Base-by-base conservation (phyloP, 1,284 basidiomycete species). In the Caloboletus firmus region DNA sequence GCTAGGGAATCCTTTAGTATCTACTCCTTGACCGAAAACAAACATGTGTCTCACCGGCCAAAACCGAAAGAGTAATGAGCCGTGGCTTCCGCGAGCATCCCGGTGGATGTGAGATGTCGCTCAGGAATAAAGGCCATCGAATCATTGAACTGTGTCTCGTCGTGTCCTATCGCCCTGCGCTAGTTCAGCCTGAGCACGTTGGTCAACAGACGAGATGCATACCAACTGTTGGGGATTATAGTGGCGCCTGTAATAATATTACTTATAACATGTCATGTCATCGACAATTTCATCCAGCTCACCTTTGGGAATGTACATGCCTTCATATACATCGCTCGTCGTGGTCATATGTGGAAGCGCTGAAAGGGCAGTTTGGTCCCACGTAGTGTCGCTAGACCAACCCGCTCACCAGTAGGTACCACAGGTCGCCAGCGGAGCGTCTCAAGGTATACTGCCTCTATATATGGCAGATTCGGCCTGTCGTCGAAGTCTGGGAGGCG, bases 271-370 rank as follows among this genome's bases (percentile, higher is more conserved):
- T n/a, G 17, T 1, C n/a, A 15, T 18, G 5, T 26, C 26, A 12
- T 40, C 2, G n/a, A 52, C 1, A 12, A 24, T 5, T 15, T 26
- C 6, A 15, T 26, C 22, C 31, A 11, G 24, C 68, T 49, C 43
- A 65, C 70, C 67, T 49, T 72, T 65, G 4, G 67, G 65, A 7
- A 69, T 67, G 32, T 68, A 67, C 59, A 71, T 70, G 26, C 66
- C 70, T 6, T 72, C 46, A 22, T 69, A 70, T 13, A 68, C 37
- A 39, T 72, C 70, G 24, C 59, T 63, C 7, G 45, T 52, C 26
- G 39, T 49, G 5, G 67, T 63, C 60, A 57, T 55, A 13, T 67
- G 67, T 5, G 70, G 70, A 47, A 68, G 57, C 13, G 48, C 67
- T 72, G 36, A 15, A 43, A 39, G 22, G 10, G 4, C 3, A 17